Percentiles rank a stretch among this genome's conserved stretches.
Evolutionary conservation across 441 rosid species (phyloP).

Genomic region (Populus tomentosa): DNA sequence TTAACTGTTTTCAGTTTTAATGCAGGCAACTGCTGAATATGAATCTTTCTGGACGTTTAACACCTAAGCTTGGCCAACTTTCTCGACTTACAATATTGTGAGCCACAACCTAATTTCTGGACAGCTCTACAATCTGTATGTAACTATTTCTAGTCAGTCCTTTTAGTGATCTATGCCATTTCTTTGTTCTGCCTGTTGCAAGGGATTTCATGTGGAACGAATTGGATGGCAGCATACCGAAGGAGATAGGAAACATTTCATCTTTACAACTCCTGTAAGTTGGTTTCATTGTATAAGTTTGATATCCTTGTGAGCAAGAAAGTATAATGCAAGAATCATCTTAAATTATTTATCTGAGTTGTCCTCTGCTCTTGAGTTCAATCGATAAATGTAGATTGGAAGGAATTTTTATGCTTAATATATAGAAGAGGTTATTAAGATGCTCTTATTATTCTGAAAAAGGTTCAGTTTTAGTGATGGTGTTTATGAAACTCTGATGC

Average conservation of each 20-base stretch:
- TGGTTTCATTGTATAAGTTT: conserved; percentile 11
- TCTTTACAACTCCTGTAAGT: conserved; percentile 77
- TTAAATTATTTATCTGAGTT: background rate
- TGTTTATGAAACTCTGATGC: background rate
- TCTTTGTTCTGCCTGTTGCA: conserved; percentile 9
- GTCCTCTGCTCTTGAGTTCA: background rate
- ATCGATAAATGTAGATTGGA: background rate
- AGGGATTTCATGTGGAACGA: conserved; percentile 98
- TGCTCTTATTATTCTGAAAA: background rate
- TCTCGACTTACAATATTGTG: conserved; percentile 63
- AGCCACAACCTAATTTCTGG: conserved; percentile 29
- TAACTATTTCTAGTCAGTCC: background rate
- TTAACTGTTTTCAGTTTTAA: conserved; percentile 14
- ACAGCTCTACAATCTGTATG: background rate
- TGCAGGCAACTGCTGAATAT: conserved; percentile 65
- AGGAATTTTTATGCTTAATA: background rate
- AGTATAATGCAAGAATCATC: background rate
- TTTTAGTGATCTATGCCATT: conserved; percentile 16
- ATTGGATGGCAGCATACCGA: conserved; percentile 71
- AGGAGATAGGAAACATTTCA: conserved; percentile 79
- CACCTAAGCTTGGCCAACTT: conserved; percentile 64
- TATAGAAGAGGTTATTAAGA: background rate
- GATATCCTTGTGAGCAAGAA: background rate
- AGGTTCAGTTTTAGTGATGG: background rate
- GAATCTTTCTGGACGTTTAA: conserved; percentile 89